A percentile compares a stretch with the other conserved stretches of the same genome.
Conservation (phyloP, 805 yeast genomes). For the Barnettozyma botsteinii region DNA sequence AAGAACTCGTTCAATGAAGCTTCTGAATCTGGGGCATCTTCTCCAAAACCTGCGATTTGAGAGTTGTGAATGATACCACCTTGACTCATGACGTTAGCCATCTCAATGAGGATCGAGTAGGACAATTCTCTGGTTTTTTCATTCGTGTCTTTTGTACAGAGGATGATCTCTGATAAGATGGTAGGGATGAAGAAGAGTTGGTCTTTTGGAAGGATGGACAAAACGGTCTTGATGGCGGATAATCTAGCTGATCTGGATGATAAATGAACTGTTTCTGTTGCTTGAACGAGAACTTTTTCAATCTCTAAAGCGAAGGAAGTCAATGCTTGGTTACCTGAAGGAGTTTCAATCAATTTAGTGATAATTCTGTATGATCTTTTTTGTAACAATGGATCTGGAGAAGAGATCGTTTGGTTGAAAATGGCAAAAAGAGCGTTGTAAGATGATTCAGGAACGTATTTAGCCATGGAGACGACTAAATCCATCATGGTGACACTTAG, state of each 20-base stretch:
- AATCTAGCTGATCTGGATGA: conserved; percentile 82
- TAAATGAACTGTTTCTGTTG: conserved; percentile 52
- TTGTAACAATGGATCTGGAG: conserved; percentile 64
- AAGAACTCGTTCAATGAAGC: conserved; percentile 79
- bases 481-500: conserved; percentile 87
- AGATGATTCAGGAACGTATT: conserved; percentile 66
- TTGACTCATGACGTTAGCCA: conserved; percentile 69
- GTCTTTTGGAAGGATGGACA: conserved; percentile 55
- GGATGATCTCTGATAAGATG: conserved; percentile 78
- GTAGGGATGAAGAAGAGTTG: conserved; percentile 77
- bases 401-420: conserved; percentile 59
- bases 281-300: conserved; percentile 50
- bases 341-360: conserved; percentile 63
- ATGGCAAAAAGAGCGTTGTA: conserved; percentile 75
- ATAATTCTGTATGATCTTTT: conserved; percentile 85
- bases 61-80: conserved; percentile 65
- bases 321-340: conserved; percentile 53
- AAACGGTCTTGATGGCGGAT: conserved; percentile 54
- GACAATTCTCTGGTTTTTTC: conserved; percentile 86
- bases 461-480: conserved; percentile 78
- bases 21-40: conserved; percentile 50
- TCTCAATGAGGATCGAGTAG: conserved; percentile 64
- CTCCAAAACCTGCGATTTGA: conserved; percentile 61
- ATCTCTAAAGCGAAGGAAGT: conserved; percentile 49
- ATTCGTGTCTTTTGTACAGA: conserved; percentile 87